A percentile compares a stretch with the other conserved stretches of the same genome.
phyloP scores from a whole-genome alignment of 495 filamentous ascomycete species.

The Penicillium dipodomyicola region DNA sequence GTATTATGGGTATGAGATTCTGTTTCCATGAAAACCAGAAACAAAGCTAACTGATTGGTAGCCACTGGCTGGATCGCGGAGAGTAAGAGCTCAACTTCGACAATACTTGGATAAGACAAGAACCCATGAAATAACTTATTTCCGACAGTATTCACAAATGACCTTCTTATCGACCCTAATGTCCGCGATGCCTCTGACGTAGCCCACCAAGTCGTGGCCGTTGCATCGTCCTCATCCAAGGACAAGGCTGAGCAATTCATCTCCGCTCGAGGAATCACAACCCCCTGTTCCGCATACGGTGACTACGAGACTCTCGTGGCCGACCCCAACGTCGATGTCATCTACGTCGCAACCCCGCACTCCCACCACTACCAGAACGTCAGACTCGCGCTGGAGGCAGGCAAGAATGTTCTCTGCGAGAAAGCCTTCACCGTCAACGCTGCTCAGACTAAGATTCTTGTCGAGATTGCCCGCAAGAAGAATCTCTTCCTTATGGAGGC shows the following conservation, averaged over 20 bases:
- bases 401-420: conserved; percentile 89
- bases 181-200: conserved; percentile 70
- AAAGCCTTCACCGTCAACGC: conserved; percentile 93
- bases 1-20: conserved; percentile 61
- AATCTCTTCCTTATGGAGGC: conserved; percentile 95
- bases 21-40: neutral
- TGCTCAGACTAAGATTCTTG: conserved; percentile 70
- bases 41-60: conserved; percentile 27
- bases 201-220: conserved; percentile 74
- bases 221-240: conserved; percentile 73
- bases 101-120: neutral
- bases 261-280: conserved; percentile 59
- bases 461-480: conserved; percentile 72
- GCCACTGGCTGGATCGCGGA: conserved; percentile 80
- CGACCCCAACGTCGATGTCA: conserved; percentile 76
- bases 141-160: conserved; percentile 68
- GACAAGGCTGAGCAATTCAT: conserved; percentile 72
- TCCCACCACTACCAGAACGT: conserved; percentile 93
- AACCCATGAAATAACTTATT: conserved; percentile 4
- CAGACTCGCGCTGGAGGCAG: conserved; percentile 75
- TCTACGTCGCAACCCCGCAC: conserved; percentile 94
- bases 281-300: conserved; percentile 69
- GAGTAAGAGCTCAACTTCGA: conserved; percentile 43
- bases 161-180: conserved; percentile 76
- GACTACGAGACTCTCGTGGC: conserved; percentile 76